Evolutionary conservation across 306 rosid genomes (phyloP).

Genomic region (Dryas drummondii): DNA sequence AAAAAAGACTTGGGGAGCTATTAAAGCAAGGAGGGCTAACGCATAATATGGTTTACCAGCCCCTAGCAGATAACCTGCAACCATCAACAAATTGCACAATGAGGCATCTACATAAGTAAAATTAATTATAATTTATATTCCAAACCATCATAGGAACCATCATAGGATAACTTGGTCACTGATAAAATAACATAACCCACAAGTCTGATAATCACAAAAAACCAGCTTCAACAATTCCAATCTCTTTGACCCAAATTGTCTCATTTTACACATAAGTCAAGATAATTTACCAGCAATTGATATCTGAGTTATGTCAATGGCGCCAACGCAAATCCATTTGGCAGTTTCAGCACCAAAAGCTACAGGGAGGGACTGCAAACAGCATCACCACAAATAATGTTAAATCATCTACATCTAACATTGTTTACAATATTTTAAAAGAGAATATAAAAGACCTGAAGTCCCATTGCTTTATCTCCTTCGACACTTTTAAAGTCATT

Average conservation of each 20-base stretch:
- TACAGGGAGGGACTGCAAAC: constrained; percentile 89
- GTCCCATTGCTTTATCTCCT: constrained; percentile 97
- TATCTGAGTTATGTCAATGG: constrained; percentile 90
- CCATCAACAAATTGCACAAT: background rate
- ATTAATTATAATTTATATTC: background rate
- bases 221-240: background rate
- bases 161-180: background rate
- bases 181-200: background rate
- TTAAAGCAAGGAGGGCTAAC: constrained; percentile 73
- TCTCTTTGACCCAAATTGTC: background rate
- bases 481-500: constrained; percentile 97
- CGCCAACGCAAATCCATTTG: constrained; percentile 98
- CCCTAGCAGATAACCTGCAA: constrained; percentile 84
- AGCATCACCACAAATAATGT: constrained; percentile 33
- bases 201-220: background rate
- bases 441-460: constrained; percentile 61
- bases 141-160: background rate
- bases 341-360: constrained; percentile 97
- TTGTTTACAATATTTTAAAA: constrained; percentile 3
- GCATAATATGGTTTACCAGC: constrained; percentile 91
- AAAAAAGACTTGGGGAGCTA: constrained; percentile 78
- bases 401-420: constrained; percentile 19
- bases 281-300: constrained; percentile 67
- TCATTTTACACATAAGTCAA: background rate
- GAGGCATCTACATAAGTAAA: background rate